Base-by-base conservation (phyloP, 2,329 filamentous ascomycete species). In the Epichloe sibirici region DNA sequence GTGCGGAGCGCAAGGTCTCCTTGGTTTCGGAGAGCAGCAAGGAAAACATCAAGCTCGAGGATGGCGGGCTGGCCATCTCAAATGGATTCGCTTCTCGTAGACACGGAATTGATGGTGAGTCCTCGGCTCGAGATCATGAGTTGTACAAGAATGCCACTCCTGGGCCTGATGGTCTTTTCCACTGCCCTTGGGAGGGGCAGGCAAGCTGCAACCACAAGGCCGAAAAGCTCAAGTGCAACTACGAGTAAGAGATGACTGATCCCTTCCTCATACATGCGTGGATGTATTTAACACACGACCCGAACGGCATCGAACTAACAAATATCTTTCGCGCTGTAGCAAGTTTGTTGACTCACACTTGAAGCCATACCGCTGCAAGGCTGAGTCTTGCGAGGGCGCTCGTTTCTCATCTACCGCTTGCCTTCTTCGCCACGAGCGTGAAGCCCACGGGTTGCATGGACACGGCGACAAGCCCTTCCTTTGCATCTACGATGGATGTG, bases 221-320 rank as follows among this genome's bases (percentile, higher is more conserved):
- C 42, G 93, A 94, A 65, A 93, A 94, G 74, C 86, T 97, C 62
- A 96, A 96, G 81, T 96, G 91, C 83, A 95, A 95, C 73, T 97
- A 96, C 67, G 90, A 96, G 90, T 95, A 85, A 80, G 88, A 31
- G 11, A 40, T 9, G 3, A 8, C 48, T 9, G 3, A 8, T 48
- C 39, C n/a, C 31, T 1, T 9, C 73, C 25, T 23, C 25, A 13
- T 4, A 12, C 17, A 3, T 39, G 52, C 48, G 15, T 21, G 45
- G 17, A 40, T 31, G 8, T 31, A 31, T 11, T 31, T 31, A 4
- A 4, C 17, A 31, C 8, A 31, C 1, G 8, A 31, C 31, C 8
- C 9, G 17, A 21, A 28, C 8, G 13, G 31, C 13, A 12, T 15
- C 35, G 12, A 51, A 60, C 65, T 68, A 56, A 64, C 58, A 43